phyloP scores from a whole-genome alignment of 768 basidiomycete species.

The Glaciozyma antarctica region DNA sequence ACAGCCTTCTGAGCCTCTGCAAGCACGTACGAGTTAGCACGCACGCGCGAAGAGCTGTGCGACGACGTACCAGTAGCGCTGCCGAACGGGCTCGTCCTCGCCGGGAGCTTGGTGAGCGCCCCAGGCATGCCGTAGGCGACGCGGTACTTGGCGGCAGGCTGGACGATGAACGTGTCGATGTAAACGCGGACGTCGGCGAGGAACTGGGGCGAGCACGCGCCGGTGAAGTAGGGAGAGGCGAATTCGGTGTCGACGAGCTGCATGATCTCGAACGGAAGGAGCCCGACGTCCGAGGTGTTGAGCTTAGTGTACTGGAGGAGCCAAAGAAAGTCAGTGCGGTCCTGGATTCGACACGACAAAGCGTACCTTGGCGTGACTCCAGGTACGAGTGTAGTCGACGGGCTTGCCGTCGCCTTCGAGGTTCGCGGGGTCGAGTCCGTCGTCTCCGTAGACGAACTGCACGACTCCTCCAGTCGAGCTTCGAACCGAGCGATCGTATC shows the following conservation, averaged over 20 bases:
- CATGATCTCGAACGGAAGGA: slow-evolving; percentile 79
- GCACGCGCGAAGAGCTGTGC: background rate
- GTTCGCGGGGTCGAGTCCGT: slow-evolving; percentile 92
- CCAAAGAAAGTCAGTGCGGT: background rate
- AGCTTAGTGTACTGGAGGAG: slow-evolving; percentile 52
- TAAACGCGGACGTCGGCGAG: slow-evolving; percentile 60
- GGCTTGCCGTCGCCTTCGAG: slow-evolving; percentile 93
- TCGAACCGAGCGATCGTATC: slow-evolving; percentile 90
- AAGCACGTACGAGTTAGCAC: background rate
- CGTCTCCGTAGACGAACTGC: slow-evolving; percentile 93
- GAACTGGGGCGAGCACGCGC: slow-evolving; percentile 63
- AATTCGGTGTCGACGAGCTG: slow-evolving; percentile 50
- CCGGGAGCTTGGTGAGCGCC: slow-evolving; percentile 44
- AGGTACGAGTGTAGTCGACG: slow-evolving; percentile 75
- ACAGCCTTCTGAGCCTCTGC: slow-evolving; percentile 52
- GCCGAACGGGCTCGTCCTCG: background rate
- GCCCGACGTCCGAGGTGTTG: slow-evolving; percentile 49
- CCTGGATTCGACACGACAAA: background rate
- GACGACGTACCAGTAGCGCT: slow-evolving; percentile 10
- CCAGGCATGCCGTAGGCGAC: slow-evolving; percentile 70
- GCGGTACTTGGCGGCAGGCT: slow-evolving; percentile 57
- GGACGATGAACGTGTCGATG: slow-evolving; percentile 56
- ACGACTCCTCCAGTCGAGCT: slow-evolving; percentile 92
- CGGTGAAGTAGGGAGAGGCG: slow-evolving; percentile 47
- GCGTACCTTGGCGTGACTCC: slow-evolving; percentile 62